Percentiles rank a stretch among this genome's conserved stretches.
phyloP scores from a whole-genome alignment of 2,329 filamentous ascomycete species.

The Aspergillus sp. region DNA sequence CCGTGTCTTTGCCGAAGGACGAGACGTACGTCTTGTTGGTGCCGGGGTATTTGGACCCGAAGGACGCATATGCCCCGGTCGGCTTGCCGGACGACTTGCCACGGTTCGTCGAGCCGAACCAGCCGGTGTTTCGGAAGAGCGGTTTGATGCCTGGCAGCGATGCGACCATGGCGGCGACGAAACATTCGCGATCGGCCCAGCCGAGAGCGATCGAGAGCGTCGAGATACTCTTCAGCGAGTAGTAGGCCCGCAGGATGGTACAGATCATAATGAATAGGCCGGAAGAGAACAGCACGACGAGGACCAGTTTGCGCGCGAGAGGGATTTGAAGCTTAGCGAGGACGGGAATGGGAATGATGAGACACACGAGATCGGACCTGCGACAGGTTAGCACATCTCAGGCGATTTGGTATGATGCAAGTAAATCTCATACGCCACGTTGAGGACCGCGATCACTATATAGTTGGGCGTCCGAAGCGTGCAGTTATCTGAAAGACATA shows the following conservation, averaged over 20 bases:
- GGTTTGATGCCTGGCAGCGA: constrained; percentile 27
- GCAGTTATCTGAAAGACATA: not conserved
- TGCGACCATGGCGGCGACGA: constrained; percentile 25
- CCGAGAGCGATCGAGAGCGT: constrained; percentile 21
- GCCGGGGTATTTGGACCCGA: not conserved
- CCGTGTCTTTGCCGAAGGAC: not conserved
- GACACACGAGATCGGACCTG: not conserved
- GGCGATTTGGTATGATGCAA: no score
- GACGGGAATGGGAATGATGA: not conserved
- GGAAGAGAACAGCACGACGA: constrained; percentile 19
- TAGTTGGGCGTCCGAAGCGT: not conserved
- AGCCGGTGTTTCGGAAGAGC: constrained; percentile 18
- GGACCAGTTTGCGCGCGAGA: not conserved
- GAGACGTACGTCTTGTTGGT: not conserved
- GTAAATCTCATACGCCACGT: not conserved
- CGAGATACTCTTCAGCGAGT: constrained; percentile 22
- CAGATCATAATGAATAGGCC: constrained; percentile 29
- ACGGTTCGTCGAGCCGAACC: constrained; percentile 2
- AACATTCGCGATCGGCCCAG: constrained; percentile 27
- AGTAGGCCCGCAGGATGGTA: constrained; percentile 26
- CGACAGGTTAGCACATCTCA: not conserved
- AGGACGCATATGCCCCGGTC: not conserved
- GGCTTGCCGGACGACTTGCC: not conserved
- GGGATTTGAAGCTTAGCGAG: not conserved
- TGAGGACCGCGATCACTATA: not conserved